Percentiles rank a stretch among this genome's conserved stretches.
phyloP scores from a whole-genome alignment of 441 rosid species.

The Brassica hybrid region DNA sequence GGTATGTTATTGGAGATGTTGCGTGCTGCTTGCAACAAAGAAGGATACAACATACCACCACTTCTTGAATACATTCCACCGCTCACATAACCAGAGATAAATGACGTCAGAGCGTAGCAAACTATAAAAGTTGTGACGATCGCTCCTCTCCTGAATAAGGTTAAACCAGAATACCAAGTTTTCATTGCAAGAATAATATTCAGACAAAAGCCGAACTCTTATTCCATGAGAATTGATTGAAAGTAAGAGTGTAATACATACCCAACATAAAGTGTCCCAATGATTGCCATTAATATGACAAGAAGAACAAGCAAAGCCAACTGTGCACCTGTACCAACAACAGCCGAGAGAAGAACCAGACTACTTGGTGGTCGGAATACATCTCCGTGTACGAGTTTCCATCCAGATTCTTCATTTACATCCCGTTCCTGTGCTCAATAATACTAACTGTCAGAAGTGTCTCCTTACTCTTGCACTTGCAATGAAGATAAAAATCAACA shows the following conservation, averaged over 20 bases:
- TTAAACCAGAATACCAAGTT: slow-evolving; percentile 12
- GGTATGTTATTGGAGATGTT: not conserved
- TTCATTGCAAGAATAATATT: slow-evolving; percentile 1
- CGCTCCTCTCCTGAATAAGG: slow-evolving; percentile 38
- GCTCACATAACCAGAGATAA: slow-evolving; percentile 68
- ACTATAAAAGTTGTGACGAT: slow-evolving; percentile 58
- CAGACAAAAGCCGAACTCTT: not conserved
- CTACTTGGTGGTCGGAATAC: slow-evolving; percentile 82
- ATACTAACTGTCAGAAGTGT: slow-evolving; percentile 25
- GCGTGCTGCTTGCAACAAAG: not conserved
- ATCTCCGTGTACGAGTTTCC: slow-evolving; percentile 99
- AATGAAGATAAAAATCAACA: not conserved
- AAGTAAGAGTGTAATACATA: slow-evolving; percentile 47
- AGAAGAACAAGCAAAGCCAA: slow-evolving; percentile 89
- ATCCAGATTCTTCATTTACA: slow-evolving; percentile 96
- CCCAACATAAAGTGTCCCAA: slow-evolving; percentile 94
- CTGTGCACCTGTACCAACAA: slow-evolving; percentile 98
- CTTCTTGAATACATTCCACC: slow-evolving; percentile 97
- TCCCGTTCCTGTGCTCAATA: slow-evolving; percentile 79
- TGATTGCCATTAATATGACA: slow-evolving; percentile 91
- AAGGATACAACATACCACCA: slow-evolving; percentile 58
- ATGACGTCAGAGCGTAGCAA: slow-evolving; percentile 95
- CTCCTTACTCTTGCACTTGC: slow-evolving; percentile 3
- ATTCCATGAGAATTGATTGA: slow-evolving; percentile 4
- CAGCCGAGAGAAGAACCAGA: slow-evolving; percentile 82